Evolutionary conservation across 2,329 filamentous ascomycete genomes (phyloP), one percentile per base, ranked within the genome.

Genomic region (Diaporthe vaccinii): DNA sequence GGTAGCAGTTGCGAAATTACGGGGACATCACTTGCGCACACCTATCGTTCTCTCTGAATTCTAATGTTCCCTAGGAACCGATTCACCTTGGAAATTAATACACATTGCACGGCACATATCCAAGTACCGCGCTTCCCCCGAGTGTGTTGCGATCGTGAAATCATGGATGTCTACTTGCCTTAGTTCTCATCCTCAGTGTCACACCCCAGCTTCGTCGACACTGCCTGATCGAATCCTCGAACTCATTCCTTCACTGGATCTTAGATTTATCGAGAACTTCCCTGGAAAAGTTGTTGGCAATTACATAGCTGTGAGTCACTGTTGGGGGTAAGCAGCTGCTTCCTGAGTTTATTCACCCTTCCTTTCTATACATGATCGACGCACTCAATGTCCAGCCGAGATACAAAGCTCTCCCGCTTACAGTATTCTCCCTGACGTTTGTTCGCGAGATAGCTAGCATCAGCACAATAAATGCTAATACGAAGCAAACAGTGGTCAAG

Each of bases 341-440:
- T 61, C 55, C 55, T 10, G n/a, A 6, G 9, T 58, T n/a, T 34
- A 8, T 22, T 22, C 4, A 17, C 6, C n/a, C 6, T 28, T n/a
- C 7, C 12, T 34, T 36, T 31, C 6, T 12, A 5, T 12, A 17
- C 31, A 8, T 25, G 4, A 15, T 28, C 4, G 6, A 28, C 6
- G 25, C 51, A 55, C n/a, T 1, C 0, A 12, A 53, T 4, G 10
- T 15, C n/a, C 49, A 0, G 14, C 41, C 41, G 41, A 44, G 44
- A 20, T 15, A 15, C 44, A 20, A 46, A 31, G 28, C 9, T 34
- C 3, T 4, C 22, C 6, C 12, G 4, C 28, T 9, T 17, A 57
- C 14, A 4, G 0, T 8, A 17, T 57, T 4, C 25, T 10, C 1
- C 10, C 17, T 6, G 25, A 57, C 0, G n/a, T 28, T 0, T 14